phyloP scores from a whole-genome alignment of 768 basidiomycete species.

The Clitopilus hobsonii region DNA sequence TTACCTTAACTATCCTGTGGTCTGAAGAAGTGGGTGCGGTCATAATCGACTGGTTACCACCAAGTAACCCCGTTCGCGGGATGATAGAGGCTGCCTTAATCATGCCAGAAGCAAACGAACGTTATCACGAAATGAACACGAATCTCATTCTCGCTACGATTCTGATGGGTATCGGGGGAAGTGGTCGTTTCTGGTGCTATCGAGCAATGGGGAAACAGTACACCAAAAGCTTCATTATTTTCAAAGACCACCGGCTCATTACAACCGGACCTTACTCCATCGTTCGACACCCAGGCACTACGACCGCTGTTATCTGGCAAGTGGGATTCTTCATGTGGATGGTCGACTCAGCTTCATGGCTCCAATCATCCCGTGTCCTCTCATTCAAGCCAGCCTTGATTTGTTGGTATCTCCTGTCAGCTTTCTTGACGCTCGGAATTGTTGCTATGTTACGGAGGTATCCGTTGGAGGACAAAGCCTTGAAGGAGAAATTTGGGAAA shows the following conservation, averaged over 20 bases:
- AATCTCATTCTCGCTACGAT: not conserved
- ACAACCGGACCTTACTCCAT: constrained; percentile 20
- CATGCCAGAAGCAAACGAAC: not conserved
- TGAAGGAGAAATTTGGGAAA: not conserved
- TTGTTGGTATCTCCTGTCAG: not conserved
- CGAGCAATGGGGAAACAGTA: constrained; percentile 14
- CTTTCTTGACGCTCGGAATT: not conserved
- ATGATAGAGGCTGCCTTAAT: not conserved
- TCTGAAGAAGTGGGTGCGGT: too few relatives aligned
- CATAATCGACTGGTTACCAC: too few relatives aligned
- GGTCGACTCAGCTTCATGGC: constrained; percentile 23
- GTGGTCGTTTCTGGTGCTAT: not conserved
- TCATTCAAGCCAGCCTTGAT: not conserved
- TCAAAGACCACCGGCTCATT: constrained; percentile 18
- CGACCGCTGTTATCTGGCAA: constrained; percentile 14
- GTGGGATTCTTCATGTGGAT: constrained; percentile 26
- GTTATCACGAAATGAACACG: not conserved
- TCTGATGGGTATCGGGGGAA: not conserved
- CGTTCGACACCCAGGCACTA: constrained; percentile 23
- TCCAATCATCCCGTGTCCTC: constrained; percentile 11
- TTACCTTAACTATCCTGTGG: too few relatives aligned
- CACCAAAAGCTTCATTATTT: constrained; percentile 20
- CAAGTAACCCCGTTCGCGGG: not conserved
- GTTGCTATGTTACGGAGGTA: not conserved
- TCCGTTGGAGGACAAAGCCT: not conserved